Percentiles rank a stretch among this genome's conserved stretches.
These are phyloP conservation scores for Miscanthus lutarioriparius DNA, from an alignment of 176 grass and related monocot genomes.

Conservation along the genomic window DNA sequence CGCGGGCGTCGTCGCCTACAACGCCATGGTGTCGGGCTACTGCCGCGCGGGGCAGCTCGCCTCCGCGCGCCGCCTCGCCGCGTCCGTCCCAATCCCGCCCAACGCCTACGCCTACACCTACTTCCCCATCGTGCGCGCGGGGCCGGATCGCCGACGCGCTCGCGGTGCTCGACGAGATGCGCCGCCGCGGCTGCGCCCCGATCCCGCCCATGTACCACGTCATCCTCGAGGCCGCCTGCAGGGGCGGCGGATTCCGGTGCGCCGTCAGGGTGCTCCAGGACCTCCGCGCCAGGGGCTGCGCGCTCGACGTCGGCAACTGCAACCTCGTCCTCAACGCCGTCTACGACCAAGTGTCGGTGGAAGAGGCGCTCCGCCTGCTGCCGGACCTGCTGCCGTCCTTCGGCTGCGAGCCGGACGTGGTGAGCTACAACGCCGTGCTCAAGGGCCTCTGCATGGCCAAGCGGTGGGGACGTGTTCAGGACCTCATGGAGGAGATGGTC, in stretches of 20 bases:
- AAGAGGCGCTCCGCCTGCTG: slow-evolving; percentile 43
- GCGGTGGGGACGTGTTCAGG: slow-evolving; percentile 47
- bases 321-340: slow-evolving; percentile 54
- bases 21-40: slow-evolving; percentile 45
- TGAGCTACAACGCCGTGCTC: slow-evolving; percentile 59
- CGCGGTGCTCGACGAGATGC: slow-evolving; percentile 42
- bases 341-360: slow-evolving; percentile 49
- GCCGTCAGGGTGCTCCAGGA: slow-evolving; percentile 37
- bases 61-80: slow-evolving; percentile 47
- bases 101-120: slow-evolving; percentile 61
- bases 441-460: slow-evolving; percentile 47
- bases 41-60: slow-evolving; percentile 42
- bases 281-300: slow-evolving; percentile 43
- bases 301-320: slow-evolving; percentile 57
- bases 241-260: slow-evolving; percentile 32
- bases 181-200: slow-evolving; percentile 37
- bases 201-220: slow-evolving; percentile 58
- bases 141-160: slow-evolving; percentile 44
- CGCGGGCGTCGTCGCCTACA: slow-evolving; percentile 45
- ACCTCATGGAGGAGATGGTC: slow-evolving; percentile 47
- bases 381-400: slow-evolving; percentile 39
- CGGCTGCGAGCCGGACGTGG: slow-evolving; percentile 48
- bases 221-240: slow-evolving; percentile 52
- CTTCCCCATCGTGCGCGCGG: slow-evolving; percentile 56
- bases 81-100: slow-evolving; percentile 30